phyloP scores from a whole-genome alignment of 331 rosid species.

The Spiraea crenata region DNA sequence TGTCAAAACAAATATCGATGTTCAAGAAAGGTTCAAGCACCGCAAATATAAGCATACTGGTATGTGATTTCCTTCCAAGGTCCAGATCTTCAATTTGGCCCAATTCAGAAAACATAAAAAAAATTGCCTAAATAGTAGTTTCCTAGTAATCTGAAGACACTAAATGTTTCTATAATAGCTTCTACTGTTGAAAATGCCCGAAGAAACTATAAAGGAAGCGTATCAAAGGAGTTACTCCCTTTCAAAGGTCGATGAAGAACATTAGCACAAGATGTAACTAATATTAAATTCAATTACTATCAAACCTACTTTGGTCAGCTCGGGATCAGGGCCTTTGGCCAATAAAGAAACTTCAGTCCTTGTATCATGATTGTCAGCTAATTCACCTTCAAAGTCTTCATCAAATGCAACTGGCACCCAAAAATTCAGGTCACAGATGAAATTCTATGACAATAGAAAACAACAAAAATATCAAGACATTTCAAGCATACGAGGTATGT shows the following conservation, averaged over 20 bases:
- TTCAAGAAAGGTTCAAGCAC: not conserved
- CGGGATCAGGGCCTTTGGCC: slow-evolving; percentile 73
- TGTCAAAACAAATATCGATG: not conserved
- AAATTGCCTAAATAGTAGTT: not conserved
- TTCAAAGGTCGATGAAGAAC: not conserved
- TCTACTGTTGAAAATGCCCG: not conserved
- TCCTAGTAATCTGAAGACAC: not conserved
- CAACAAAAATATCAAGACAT: slow-evolving; percentile 16
- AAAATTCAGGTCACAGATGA: slow-evolving; percentile 19
- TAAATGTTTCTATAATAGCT: not conserved
- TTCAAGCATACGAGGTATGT: not conserved
- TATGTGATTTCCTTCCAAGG: not conserved
- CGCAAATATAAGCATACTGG: not conserved
- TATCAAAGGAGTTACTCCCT: not conserved
- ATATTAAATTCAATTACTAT: slow-evolving; percentile 16
- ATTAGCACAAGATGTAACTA: not conserved
- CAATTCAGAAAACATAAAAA: not conserved
- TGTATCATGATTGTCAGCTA: slow-evolving; percentile 74
- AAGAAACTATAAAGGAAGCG: not conserved
- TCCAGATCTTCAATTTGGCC: not conserved
- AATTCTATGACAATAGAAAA: slow-evolving; percentile 17
- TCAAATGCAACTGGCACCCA: slow-evolving; percentile 82
- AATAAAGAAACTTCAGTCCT: slow-evolving; percentile 70
- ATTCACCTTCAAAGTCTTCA: slow-evolving; percentile 95
- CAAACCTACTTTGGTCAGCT: slow-evolving; percentile 73